Evolutionary conservation across 2,329 filamentous ascomycete species (phyloP), one percentile per base, ranked within the genome.

Genomic region (Trematosphaeria pertusa): DNA sequence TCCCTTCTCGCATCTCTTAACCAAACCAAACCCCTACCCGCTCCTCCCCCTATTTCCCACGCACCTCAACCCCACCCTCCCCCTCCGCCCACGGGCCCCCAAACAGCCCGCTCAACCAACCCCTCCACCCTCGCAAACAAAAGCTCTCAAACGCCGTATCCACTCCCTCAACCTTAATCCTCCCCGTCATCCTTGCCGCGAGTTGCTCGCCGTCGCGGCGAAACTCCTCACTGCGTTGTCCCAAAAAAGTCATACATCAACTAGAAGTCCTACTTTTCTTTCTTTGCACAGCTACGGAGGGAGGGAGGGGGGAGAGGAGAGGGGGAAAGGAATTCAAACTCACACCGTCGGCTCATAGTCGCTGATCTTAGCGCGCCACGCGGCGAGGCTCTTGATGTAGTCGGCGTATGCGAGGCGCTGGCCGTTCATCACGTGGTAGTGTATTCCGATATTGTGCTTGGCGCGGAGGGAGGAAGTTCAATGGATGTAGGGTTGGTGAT

Each of bases 141-240:
- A 64, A 67, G 45, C 58, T 69, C 56, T 68, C 64, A 38, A 67
- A 67, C 1, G 48, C 17, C 2, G 47, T 60, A 9, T 58, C 58
- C 0, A 28, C 20, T 1, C 64, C 62, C 1, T 62, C 53, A 3
- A 65, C 46, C 33, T 67, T 67, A 32, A 67, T 60, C 5, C 50
- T 61, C 3, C 65, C 65, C 1, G 56, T 64, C 58, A 70, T 64
- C 11, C 54, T 61, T 5, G 65, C 67, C 8, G 65, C 64, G 10
- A 69, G 28, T 43, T 58, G 57, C 38, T 67, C 48, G n/a, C 59
- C 64, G 32, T 69, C 62, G 11, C 64, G 65, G 14, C 67, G 60
- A 30, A 69, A 69, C 37, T 64, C 54, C 9, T 60, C 41, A 1
- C 64, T 69, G 24, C 19, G 22, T 37, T 32, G 14, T 5, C 9